phyloP scores from a whole-genome alignment of 257 asterid genomes.

The Solanum ahanhuiri region DNA sequence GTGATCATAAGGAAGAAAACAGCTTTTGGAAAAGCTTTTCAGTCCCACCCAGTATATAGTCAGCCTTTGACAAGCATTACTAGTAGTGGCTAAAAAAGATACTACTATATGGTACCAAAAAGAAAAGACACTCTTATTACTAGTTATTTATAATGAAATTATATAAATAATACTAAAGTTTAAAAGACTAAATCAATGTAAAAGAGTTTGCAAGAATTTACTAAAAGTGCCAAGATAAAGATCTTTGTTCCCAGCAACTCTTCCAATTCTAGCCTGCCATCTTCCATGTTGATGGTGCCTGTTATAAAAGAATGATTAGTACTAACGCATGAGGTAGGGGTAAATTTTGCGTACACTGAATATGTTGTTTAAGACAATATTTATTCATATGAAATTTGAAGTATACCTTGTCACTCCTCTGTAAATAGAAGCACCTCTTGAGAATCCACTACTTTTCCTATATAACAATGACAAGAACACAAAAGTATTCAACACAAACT shows the following conservation, averaged over 20 bases:
- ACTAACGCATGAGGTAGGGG: not conserved
- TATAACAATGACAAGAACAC: not conserved
- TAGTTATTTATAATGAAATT: not conserved
- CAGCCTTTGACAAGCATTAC: slow-evolving; percentile 19
- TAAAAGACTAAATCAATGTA: not conserved
- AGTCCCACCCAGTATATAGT: slow-evolving; percentile 1
- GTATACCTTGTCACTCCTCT: slow-evolving; percentile 39
- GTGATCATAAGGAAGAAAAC: slow-evolving; percentile 2
- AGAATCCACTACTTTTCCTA: slow-evolving; percentile 40
- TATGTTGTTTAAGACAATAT: not conserved
- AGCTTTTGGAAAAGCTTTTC: slow-evolving; percentile 14
- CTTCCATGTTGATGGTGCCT: slow-evolving; percentile 57
- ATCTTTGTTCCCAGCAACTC: slow-evolving; percentile 48
- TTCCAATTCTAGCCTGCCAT: slow-evolving; percentile 49
- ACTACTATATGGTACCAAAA: slow-evolving; percentile 3
- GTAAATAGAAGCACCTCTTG: slow-evolving; percentile 40
- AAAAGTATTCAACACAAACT: not conserved
- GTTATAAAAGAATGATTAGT: not conserved
- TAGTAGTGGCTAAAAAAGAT: slow-evolving; percentile 8
- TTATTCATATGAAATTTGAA: not conserved
- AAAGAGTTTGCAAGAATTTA: not conserved
- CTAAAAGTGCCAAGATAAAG: slow-evolving; percentile 47
- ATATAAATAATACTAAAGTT: not conserved
- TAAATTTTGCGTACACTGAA: not conserved
- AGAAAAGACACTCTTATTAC: not conserved